Percentiles rank a stretch among this genome's conserved stretches.
These are phyloP conservation scores for Fusarium clavum DNA, from an alignment of 2,329 filamentous ascomycete species.

Conservation along the genomic window DNA sequence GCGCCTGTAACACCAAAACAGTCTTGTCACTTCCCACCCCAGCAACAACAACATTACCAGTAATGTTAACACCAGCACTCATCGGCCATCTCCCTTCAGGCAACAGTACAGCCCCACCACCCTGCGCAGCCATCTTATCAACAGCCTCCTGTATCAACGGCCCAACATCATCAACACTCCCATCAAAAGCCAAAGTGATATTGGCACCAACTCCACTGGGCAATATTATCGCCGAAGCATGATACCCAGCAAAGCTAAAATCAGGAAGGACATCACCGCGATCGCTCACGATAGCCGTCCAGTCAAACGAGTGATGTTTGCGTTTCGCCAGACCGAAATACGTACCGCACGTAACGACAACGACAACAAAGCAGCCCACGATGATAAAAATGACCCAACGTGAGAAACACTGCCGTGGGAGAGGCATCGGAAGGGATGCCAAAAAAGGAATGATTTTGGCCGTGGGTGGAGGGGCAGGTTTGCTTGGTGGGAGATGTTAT, in stretches of 20 bases:
- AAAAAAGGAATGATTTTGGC: neutral
- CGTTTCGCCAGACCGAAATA: conserved; percentile 18
- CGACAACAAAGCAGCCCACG: conserved; percentile 4
- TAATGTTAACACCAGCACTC: conserved; percentile 17
- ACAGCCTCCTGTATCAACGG: conserved; percentile 31
- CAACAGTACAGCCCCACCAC: conserved; percentile 32
- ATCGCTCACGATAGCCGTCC: conserved; percentile 14
- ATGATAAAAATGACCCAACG: conserved; percentile 2
- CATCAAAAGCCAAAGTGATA: neutral
- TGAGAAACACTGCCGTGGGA: conserved; percentile 22
- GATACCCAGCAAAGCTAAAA: conserved; percentile 41
- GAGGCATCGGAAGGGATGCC: conserved; percentile 1
- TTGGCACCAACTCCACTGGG: neutral
- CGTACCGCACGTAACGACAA: conserved; percentile 2
- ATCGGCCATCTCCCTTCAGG: conserved; percentile 24
- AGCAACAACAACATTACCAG: conserved; percentile 6
- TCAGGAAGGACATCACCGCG: conserved; percentile 36
- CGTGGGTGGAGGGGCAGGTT: neutral
- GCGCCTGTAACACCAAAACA: neutral
- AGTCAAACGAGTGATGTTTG: conserved; percentile 23
- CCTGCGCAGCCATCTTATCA: conserved; percentile 4
- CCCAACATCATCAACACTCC: conserved; percentile 11
- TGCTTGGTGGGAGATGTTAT: neutral
- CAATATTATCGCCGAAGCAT: conserved; percentile 27
- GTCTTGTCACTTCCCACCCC: conserved; percentile 5